A percentile compares a stretch with the other conserved stretches of the same genome.
Evolutionary conservation across 176 grass and related monocot genomes (phyloP).

Genomic region (Musa troglodytarum): DNA sequence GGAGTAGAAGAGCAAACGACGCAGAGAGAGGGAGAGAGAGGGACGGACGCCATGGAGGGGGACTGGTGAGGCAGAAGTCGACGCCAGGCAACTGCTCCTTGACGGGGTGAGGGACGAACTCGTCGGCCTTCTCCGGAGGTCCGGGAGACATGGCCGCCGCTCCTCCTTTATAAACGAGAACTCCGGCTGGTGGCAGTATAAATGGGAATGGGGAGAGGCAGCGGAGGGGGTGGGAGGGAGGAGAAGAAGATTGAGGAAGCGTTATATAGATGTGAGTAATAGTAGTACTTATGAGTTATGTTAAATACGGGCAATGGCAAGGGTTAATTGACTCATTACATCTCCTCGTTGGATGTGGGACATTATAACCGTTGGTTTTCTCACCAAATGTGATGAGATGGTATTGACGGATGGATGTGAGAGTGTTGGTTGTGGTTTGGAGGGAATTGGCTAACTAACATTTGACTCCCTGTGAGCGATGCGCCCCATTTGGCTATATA

Average conservation of each 20-base stretch:
- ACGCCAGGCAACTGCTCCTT: slow-evolving; percentile 62
- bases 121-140: slow-evolving; percentile 39
- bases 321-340: background rate
- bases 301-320: background rate
- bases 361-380: background rate
- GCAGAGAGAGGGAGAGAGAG: background rate
- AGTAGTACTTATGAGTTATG: too few relatives aligned
- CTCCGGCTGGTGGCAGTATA: background rate
- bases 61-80: slow-evolving; percentile 90
- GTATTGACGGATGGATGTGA: background rate
- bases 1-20: background rate
- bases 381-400: background rate
- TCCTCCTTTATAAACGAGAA: background rate
- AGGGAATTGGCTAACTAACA: slow-evolving; percentile 13
- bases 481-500: too few relatives aligned
- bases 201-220: background rate
- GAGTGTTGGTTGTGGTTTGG: slow-evolving; percentile 1
- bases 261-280: background rate
- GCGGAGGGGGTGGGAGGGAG: background rate
- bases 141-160: background rate
- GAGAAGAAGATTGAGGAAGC: background rate
- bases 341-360: too few relatives aligned
- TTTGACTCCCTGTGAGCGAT: background rate
- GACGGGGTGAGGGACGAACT: slow-evolving; percentile 42
- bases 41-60: slow-evolving; percentile 72